Conservation (phyloP, 2,329 filamentous ascomycete species). For the Blumeriella jaapii region DNA sequence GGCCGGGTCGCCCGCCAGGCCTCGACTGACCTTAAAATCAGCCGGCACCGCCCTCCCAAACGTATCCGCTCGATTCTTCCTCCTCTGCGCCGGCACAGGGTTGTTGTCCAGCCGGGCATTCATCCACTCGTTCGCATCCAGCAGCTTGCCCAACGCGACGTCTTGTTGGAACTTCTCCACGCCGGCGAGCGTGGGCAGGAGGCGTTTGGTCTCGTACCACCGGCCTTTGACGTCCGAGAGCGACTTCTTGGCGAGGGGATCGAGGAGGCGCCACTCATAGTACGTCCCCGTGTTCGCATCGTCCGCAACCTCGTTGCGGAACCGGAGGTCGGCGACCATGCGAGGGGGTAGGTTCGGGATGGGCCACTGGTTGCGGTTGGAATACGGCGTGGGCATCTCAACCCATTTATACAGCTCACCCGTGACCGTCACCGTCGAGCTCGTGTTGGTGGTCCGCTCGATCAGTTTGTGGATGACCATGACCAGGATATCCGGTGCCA, state of each 20-base stretch:
- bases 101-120: constrained; percentile 34
- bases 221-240: constrained; percentile 43
- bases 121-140: constrained; percentile 34
- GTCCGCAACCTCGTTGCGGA: constrained; percentile 38
- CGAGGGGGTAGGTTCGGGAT: constrained; percentile 37
- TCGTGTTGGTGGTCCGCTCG: constrained; percentile 19
- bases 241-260: constrained; percentile 22
- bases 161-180: constrained; percentile 27
- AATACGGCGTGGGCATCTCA: constrained; percentile 28
- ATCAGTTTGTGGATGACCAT: constrained; percentile 32
- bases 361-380: constrained; percentile 28
- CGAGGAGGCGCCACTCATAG: constrained; percentile 25
- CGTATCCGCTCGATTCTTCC: constrained; percentile 26
- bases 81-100: constrained; percentile 20
- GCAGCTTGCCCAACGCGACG: constrained; percentile 27
- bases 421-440: constrained; percentile 30
- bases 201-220: constrained; percentile 45
- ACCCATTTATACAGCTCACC: constrained; percentile 42
- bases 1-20: constrained; percentile 23
- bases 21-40: constrained; percentile 26
- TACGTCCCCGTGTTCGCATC: constrained; percentile 19
- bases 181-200: constrained; percentile 32
- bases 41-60: constrained; percentile 26
- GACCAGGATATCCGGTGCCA: constrained; percentile 32
- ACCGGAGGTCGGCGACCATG: constrained; percentile 27